Base-by-base conservation (phyloP, 768 basidiomycete genomes). In the Lentinula guzmanii region DNA sequence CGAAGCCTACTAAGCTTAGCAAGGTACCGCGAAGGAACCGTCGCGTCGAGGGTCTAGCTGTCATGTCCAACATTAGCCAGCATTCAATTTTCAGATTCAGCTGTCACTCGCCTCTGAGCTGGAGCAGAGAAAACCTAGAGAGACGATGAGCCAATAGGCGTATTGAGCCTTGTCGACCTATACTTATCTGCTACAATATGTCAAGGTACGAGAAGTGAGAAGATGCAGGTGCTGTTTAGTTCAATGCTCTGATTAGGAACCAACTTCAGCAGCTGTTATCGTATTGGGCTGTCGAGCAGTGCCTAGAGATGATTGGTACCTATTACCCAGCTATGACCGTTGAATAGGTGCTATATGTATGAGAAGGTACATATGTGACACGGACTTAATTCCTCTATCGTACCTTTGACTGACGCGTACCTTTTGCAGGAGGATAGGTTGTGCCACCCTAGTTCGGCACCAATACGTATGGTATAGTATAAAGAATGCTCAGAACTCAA, bases 361-460 rank as follows among this genome's bases (percentile, higher is more conserved):
- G 9, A 24, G 11, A 48, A 48, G 21, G 46, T 48, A 48, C 46
- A 48, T 48, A n/a, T 18, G 46, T 48, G 46, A 48, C 16, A 7
- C 18, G 46, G 10, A 52, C 13, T 52, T 4, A 52, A 52, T 52
- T 34, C 10, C n/a, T 16, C 28, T 35, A 16, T 13, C 11, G 28
- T 16, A 52, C 51, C 51, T 31, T 52, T 52, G 51, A 52, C 51
- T 52, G 51, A 52, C 51, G 51, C 51, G 51, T 52, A n/a, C 51
- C 51, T 52, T 33, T 52, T 21, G 31, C 51, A 52, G 51, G 51
- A 52, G 3, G 11, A 52, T 15, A 52, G n/a, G 31, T 51, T 28
- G 28, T 51, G 21, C 21, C 21, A 28, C 9, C 34, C 31, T 35
- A 15, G n/a, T 15, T 52, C 51, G 31, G 28, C 4, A 13, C 33